A percentile compares a stretch with the other conserved stretches of the same genome.
These are phyloP conservation scores for Suillus discolor DNA, from an alignment of 768 basidiomycete genomes.

Conservation along the genomic window DNA sequence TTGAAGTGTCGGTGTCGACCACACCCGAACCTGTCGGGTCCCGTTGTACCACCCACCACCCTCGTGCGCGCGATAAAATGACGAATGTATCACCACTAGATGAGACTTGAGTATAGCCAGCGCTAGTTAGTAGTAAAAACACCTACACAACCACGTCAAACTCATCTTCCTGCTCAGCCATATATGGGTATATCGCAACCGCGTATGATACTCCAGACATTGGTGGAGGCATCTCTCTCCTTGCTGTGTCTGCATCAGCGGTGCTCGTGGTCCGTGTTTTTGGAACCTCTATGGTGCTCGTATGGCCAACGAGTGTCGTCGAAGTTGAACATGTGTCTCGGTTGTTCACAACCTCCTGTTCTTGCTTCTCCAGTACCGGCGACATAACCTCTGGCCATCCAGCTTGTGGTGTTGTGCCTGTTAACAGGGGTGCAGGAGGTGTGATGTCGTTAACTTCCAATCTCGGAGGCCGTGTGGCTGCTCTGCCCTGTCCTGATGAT, in stretches of 20 bases:
- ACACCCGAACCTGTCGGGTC: constrained; percentile 85
- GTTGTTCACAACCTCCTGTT: constrained; percentile 42
- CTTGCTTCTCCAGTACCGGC: constrained; percentile 52
- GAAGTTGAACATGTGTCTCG: constrained; percentile 37
- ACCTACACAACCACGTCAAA: constrained; percentile 96
- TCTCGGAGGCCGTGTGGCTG: constrained; percentile 60
- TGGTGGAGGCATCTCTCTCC: constrained; percentile 45
- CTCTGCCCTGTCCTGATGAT: constrained; percentile 32
- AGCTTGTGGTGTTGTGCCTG: constrained; percentile 64
- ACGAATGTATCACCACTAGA: constrained; percentile 89
- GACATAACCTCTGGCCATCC: constrained; percentile 79
- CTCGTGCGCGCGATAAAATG: constrained; percentile 90
- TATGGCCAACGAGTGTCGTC: constrained; percentile 34
- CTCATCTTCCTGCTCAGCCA: constrained; percentile 98
- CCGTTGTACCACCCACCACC: constrained; percentile 99
- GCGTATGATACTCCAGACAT: constrained; percentile 81
- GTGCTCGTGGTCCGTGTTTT: constrained; percentile 24
- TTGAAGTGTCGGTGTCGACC: constrained; percentile 72
- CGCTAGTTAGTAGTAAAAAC: constrained; percentile 7
- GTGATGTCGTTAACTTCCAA: constrained; percentile 70
- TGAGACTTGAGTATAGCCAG: constrained; percentile 10
- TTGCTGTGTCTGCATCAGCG: constrained; percentile 36
- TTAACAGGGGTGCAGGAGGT: constrained; percentile 52
- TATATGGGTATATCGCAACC: constrained; percentile 97
- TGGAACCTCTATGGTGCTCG: constrained; percentile 30